These are phyloP conservation scores for Neopestalotiopsis sp. DNA, from an alignment of 2,329 filamentous ascomycete genomes.

Conservation along the genomic window DNA sequence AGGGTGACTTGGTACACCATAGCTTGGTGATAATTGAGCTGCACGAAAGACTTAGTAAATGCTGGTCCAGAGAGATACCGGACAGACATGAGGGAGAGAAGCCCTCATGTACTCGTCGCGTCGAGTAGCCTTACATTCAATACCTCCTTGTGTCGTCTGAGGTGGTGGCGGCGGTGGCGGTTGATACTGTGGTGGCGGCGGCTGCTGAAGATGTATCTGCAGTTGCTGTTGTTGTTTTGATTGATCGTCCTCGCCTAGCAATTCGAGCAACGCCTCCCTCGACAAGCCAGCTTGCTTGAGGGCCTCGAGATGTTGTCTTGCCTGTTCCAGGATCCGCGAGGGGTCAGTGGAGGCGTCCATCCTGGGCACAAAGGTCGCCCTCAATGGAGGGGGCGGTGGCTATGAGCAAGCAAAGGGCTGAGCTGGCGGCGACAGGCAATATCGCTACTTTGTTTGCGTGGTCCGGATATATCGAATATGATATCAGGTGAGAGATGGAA, in stretches of 20 bases:
- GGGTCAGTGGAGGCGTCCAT: slow-evolving; percentile 26
- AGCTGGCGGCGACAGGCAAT: background rate
- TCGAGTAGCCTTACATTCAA: slow-evolving; percentile 20
- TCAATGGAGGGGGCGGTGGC: slow-evolving; percentile 12
- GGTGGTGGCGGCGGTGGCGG: slow-evolving; percentile 17
- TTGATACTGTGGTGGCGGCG: slow-evolving; percentile 20
- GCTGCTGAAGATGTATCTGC: slow-evolving; percentile 18
- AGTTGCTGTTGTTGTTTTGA: slow-evolving; percentile 19
- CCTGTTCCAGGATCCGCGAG: slow-evolving; percentile 36
- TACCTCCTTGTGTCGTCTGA: slow-evolving; percentile 28
- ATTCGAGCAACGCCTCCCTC: slow-evolving; percentile 33
- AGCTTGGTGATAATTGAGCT: slow-evolving; percentile 22
- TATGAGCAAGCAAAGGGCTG: background rate
- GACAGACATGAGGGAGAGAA: background rate
- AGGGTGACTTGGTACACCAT: slow-evolving; percentile 31
- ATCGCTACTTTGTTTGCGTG: background rate
- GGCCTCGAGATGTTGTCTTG: slow-evolving; percentile 37
- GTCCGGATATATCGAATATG: background rate
- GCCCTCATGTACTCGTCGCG: background rate
- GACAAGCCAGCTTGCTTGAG: slow-evolving; percentile 39
- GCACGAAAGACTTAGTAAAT: slow-evolving; percentile 17
- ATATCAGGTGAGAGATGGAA: slow-evolving; percentile 4
- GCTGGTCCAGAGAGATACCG: background rate
- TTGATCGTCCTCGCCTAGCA: slow-evolving; percentile 31
- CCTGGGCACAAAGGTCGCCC: slow-evolving; percentile 1